These are phyloP conservation scores for Chlorella sp. DNA, from an alignment of 139 green algal genomes.

Conservation along the genomic window DNA sequence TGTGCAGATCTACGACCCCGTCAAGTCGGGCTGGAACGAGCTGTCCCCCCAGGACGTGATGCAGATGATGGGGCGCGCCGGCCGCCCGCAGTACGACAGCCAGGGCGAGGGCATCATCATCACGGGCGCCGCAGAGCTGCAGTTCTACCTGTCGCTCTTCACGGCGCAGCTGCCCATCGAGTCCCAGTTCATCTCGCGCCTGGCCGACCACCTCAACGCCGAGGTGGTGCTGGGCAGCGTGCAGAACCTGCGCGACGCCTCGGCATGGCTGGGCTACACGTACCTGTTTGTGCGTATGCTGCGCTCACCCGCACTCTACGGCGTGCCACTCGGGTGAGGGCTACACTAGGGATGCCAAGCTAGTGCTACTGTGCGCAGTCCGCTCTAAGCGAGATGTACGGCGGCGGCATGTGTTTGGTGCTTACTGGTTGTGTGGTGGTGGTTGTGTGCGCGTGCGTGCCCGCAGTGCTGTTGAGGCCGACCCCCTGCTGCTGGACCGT, in stretches of 20 bases:
- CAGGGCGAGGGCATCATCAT: slow-evolving; percentile 98
- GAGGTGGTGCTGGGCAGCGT: slow-evolving; percentile 93
- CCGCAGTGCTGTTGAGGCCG: slow-evolving; percentile 53
- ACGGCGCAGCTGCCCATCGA: slow-evolving; percentile 98
- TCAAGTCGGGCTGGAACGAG: slow-evolving; percentile 88
- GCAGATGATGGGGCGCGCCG: slow-evolving; percentile 98
- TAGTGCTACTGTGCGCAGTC: too few species aligned
- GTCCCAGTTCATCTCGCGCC: slow-evolving; percentile 79
- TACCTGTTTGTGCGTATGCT: slow-evolving; percentile 98
- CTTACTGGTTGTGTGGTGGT: too few species aligned
- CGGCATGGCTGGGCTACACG: slow-evolving; percentile 86
- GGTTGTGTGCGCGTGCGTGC: background rate
- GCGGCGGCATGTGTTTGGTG: too few species aligned
- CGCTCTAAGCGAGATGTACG: too few species aligned
- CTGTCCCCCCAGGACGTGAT: slow-evolving; percentile 94
- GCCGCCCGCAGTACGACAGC: slow-evolving; percentile 92
- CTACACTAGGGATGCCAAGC: too few species aligned
- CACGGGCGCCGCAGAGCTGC: slow-evolving; percentile 34
- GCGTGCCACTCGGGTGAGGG: slow-evolving; percentile 59
- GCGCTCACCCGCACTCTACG: slow-evolving; percentile 85
- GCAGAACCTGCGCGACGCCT: slow-evolving; percentile 74
- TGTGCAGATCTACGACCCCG: slow-evolving; percentile 94
- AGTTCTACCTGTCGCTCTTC: slow-evolving; percentile 98
- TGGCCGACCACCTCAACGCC: slow-evolving; percentile 94
- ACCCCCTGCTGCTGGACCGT: slow-evolving; percentile 77